Percentiles rank a stretch among this genome's conserved stretches.
These are phyloP conservation scores for Venturia asperata DNA, from an alignment of 2,329 filamentous ascomycete species.

Conservation along the genomic window DNA sequence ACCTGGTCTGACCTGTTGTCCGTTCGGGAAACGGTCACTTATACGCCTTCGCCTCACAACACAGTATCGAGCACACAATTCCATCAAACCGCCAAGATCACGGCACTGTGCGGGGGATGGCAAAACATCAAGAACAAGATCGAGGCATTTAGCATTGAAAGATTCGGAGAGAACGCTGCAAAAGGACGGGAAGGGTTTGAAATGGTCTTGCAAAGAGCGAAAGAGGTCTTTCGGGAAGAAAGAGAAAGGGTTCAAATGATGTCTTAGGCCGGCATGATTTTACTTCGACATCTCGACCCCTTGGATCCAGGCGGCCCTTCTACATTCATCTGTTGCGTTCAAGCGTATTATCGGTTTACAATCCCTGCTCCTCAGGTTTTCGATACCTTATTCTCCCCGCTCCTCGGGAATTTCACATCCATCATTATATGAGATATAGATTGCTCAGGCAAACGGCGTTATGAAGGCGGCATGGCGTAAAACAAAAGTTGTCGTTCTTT, in stretches of 20 bases:
- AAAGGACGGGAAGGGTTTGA: slow-evolving; percentile 94
- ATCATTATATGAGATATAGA: neutral
- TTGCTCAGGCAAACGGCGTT: neutral
- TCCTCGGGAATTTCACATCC: neutral
- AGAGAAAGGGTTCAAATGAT: slow-evolving; percentile 46
- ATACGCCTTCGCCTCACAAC: slow-evolving; percentile 53
- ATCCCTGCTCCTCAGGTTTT: slow-evolving; percentile 13
- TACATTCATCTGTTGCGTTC: neutral
- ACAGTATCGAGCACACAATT: slow-evolving; percentile 65
- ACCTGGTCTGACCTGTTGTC: slow-evolving; percentile 86
- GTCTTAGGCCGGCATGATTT: neutral
- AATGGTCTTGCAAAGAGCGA: slow-evolving; percentile 85
- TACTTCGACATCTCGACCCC: neutral
- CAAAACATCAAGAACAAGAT: slow-evolving; percentile 95
- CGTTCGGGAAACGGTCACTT: slow-evolving; percentile 88
- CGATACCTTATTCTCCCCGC: neutral
- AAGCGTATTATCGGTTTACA: neutral
- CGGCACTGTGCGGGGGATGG: slow-evolving; percentile 91
- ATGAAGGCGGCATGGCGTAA: neutral
- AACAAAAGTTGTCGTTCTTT: neutral
- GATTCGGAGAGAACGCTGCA: slow-evolving; percentile 85
- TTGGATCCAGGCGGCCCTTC: neutral
- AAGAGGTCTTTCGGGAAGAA: slow-evolving; percentile 86
- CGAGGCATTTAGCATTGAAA: slow-evolving; percentile 80
- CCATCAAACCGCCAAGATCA: slow-evolving; percentile 83